These are phyloP conservation scores for Russula olivacea DNA, from an alignment of 768 basidiomycete genomes.

Conservation along the genomic window DNA sequence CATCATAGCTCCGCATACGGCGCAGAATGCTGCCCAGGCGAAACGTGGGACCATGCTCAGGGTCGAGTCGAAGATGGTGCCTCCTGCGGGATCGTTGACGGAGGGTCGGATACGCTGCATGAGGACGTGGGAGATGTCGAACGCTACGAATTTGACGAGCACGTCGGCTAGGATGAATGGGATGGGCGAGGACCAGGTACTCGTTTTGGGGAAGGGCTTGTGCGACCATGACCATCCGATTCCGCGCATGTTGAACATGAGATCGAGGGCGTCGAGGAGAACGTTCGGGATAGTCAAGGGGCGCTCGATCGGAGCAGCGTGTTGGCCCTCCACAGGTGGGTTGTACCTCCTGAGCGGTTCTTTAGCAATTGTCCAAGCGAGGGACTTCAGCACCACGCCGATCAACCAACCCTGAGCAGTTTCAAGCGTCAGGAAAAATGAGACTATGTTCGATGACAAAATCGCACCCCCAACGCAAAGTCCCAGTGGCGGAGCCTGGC, in stretches of 20 bases:
- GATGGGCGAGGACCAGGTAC: neutral
- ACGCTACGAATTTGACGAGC: slow-evolving; percentile 4
- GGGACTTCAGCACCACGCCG: neutral
- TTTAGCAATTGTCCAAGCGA: slow-evolving; percentile 14
- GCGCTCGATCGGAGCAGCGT: neutral
- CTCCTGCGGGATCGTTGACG: slow-evolving; percentile 3
- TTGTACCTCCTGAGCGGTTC: slow-evolving; percentile 9
- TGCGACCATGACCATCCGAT: slow-evolving; percentile 24
- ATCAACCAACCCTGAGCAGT: too few species aligned
- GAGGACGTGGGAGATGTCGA: slow-evolving; percentile 8
- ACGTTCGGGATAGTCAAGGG: slow-evolving; percentile 3
- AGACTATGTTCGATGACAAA: neutral
- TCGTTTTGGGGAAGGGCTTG: neutral
- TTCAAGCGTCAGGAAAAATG: too few species aligned
- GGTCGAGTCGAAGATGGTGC: slow-evolving; percentile 16
- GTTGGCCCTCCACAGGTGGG: neutral
- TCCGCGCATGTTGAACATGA: slow-evolving; percentile 18
- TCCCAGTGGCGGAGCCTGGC: slow-evolving; percentile 8
- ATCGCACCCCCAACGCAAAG: slow-evolving; percentile 14
- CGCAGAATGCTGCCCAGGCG: neutral
- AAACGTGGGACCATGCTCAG: neutral
- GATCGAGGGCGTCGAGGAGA: slow-evolving; percentile 19
- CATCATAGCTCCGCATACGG: slow-evolving; percentile 13
- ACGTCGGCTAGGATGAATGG: neutral
- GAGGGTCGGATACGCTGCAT: slow-evolving; percentile 10